These are phyloP conservation scores for Ogataea zsoltii DNA, from an alignment of 805 yeast species.

Conservation along the genomic window DNA sequence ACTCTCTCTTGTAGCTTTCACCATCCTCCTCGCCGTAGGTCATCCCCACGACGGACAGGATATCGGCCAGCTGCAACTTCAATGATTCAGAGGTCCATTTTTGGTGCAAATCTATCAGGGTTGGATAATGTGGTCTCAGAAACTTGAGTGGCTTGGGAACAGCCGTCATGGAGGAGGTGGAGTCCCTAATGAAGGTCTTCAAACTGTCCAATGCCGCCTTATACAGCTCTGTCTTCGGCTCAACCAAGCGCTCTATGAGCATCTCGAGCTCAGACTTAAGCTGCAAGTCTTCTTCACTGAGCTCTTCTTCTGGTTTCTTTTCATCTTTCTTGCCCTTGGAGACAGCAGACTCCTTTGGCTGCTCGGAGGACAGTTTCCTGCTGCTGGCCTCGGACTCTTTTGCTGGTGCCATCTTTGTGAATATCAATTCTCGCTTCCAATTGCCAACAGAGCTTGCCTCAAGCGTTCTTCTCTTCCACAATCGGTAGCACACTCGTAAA, in stretches of 20 bases:
- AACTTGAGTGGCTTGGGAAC: slow-evolving; percentile 98
- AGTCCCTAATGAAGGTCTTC: slow-evolving; percentile 79
- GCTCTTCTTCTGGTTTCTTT: slow-evolving; percentile 63
- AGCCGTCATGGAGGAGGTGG: slow-evolving; percentile 98
- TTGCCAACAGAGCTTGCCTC: background rate
- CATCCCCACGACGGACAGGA: slow-evolving; percentile 92
- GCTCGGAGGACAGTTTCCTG: slow-evolving; percentile 12
- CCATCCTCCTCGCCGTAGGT: slow-evolving; percentile 80
- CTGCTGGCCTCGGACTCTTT: slow-evolving; percentile 22
- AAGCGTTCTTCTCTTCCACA: background rate
- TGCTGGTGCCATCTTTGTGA: slow-evolving; percentile 23
- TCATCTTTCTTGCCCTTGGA: slow-evolving; percentile 19
- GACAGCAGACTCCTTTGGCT: slow-evolving; percentile 12
- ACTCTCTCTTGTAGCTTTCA: slow-evolving; percentile 55
- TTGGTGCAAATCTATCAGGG: slow-evolving; percentile 64
- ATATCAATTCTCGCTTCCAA: background rate
- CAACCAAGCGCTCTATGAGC: slow-evolving; percentile 77
- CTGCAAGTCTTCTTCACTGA: slow-evolving; percentile 90
- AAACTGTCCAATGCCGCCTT: slow-evolving; percentile 64
- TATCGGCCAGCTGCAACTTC: slow-evolving; percentile 72
- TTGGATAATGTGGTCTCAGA: slow-evolving; percentile 80
- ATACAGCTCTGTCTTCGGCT: slow-evolving; percentile 53
- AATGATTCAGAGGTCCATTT: slow-evolving; percentile 55
- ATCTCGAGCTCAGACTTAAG: slow-evolving; percentile 83
- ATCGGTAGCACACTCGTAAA: background rate